Evolutionary conservation across 805 yeast genomes (phyloP), one percentile per base, ranked within the genome.

Genomic region (Spathaspora passalidarum): DNA sequence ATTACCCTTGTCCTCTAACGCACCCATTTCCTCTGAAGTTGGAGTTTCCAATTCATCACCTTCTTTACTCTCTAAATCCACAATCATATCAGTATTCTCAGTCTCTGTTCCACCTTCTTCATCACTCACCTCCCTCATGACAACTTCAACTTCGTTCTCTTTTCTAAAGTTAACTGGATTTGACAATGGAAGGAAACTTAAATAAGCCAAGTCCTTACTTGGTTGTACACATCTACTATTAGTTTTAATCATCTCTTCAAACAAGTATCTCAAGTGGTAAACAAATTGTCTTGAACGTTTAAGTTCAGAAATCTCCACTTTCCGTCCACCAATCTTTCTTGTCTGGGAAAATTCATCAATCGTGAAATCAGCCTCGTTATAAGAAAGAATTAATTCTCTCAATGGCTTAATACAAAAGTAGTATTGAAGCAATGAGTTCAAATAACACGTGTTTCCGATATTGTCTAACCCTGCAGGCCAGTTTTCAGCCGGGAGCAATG

Each of bases 391-490:
- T 49, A 77, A 75, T 2, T 84, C 79, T 47, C 97, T 75, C 34
- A 94, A 69, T 0, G 97, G 97, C 46, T 80, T 79, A 38, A 94
- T 80, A 5, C 89, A 86, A 68, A 90, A 94, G 62, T 89, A 92
- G 58, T 86, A 92, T 60, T 92, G 99, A 36, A 92, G 68, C 41
- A 94, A 71, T 0, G 98, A 92, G 61, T 94, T 92, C 62, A 94
- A 72, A 55, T 91, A 91, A 64, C 99, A 94, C 0, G 99, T 92
- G 61, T 94, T 94, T 19, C 99, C 99, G 50, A 90, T 91, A 60
- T 94, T 94, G 63, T 86, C 88, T 58, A 94, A 73, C 0, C 99
- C 99, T 3, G 89, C 88, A 0, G 99, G 99, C 80, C 92, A 83
- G 42, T 79, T 76, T 13, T 78, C 82, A 0, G 81, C 78, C 0